A percentile compares a stretch with the other conserved stretches of the same genome.
phyloP scores from a whole-genome alignment of 129 eudicot species.

The Escallonia herrerae region DNA sequence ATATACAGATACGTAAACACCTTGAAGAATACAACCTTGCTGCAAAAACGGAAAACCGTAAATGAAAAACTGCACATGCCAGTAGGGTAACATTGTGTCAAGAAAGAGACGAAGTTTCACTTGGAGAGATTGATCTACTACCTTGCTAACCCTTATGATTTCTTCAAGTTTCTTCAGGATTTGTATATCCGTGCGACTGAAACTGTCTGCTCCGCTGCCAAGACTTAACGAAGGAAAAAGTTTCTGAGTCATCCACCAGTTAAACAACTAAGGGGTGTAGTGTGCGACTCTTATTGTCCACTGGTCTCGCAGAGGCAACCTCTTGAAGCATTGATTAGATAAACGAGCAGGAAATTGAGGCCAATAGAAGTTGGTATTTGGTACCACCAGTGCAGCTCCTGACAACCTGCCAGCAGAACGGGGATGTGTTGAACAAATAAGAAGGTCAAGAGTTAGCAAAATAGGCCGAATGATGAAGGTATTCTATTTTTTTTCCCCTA shows the following conservation, averaged over 20 bases:
- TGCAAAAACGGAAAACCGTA: not conserved
- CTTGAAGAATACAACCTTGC: slow-evolving; percentile 52
- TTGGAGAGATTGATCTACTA: slow-evolving; percentile 9
- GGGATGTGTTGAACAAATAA: not conserved
- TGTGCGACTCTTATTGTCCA: slow-evolving; percentile 52
- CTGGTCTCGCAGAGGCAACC: slow-evolving; percentile 33
- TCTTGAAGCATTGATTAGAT: slow-evolving; percentile 26
- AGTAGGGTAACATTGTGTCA: not conserved
- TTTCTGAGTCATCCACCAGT: slow-evolving; percentile 75
- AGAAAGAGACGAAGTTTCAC: not conserved
- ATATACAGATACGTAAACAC: slow-evolving; percentile 42
- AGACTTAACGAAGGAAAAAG: slow-evolving; percentile 47
- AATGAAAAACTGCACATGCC: not conserved
- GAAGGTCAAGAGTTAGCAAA: too few species aligned
- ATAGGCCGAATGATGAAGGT: too few species aligned
- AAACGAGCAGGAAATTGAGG: slow-evolving; percentile 39
- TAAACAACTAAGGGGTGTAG: slow-evolving; percentile 55
- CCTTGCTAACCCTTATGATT: slow-evolving; percentile 29
- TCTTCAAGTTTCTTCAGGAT: slow-evolving; percentile 30
- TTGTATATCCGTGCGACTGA: slow-evolving; percentile 41
- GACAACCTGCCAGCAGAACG: slow-evolving; percentile 37
- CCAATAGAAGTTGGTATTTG: slow-evolving; percentile 65
- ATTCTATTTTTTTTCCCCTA: too few species aligned
- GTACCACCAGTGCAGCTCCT: slow-evolving; percentile 60
- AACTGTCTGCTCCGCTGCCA: slow-evolving; percentile 28